Base-by-base conservation (phyloP, 1,139 yeast species). In the Hemisphaericaspora subhashii region DNA sequence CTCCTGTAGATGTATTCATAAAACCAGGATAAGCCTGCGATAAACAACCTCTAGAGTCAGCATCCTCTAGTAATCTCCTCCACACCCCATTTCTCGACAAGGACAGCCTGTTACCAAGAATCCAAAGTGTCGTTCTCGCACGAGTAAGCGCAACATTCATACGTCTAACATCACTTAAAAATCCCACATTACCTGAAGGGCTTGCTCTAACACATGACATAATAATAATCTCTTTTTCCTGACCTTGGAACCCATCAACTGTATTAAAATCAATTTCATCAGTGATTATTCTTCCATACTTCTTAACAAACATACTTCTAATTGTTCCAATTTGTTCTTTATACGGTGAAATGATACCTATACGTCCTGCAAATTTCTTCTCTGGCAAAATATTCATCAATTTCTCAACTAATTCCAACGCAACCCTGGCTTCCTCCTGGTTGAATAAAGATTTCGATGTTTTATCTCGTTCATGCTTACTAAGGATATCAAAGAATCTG, bases 231-330 rank as follows among this genome's bases (percentile, higher is more conserved):
- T 92, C 98, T 59, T 90, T 92, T 57, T 92, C 98, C 60, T 92
- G 98, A 51, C 98, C 98, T 68, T 92, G 98, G 58, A 89, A 92
- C 1, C 98, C 98, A 70, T 92, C 98, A 41, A 92, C 92, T 0
- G 99, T 89, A 54, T 90, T 89, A 65, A 94, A 89, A 56, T 87
- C 96, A 37, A 94, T 79, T 44, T 79, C 83, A 24, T 77, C 72
- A 18, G 77, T 62, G 32, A 90, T 84, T 2, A 67, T 54, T 3
- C 66, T 67, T 9, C 98, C 98, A 53, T 77, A 85, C 42, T 67
- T 68, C 16, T 68, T 64, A 9, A 68, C 58, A 51, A 92, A 92
- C 1, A 72, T 64, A 20, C 72, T 69, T 48, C 77, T 78, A 41
- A 92, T 59, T 3, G 74, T 67, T 31, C 70, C 57, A 25, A 89